Conservation (phyloP, 306 rosid species). For the Glycyrrhiza uralensis region DNA sequence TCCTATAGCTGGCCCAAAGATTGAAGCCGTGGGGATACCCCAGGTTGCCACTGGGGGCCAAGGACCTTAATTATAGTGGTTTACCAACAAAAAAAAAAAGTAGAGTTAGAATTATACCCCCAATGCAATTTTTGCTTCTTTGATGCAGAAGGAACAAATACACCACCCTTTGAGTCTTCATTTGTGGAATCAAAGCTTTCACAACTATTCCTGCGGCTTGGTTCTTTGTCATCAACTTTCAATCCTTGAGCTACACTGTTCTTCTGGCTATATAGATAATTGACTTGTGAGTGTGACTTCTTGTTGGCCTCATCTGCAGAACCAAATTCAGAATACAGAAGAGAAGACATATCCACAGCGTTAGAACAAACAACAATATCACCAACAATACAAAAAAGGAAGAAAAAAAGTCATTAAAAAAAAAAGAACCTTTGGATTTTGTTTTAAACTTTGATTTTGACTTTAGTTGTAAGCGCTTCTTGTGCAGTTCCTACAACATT, state of each 20-base stretch:
- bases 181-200: conserved; percentile 22
- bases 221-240: conserved; percentile 25
- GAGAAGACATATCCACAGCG: not conserved
- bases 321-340: not conserved
- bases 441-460: conserved; percentile 53
- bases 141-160: conserved; percentile 14
- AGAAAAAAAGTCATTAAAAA: not conserved
- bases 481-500: conserved; percentile 61
- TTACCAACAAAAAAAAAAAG: no score
- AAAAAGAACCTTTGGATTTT: conserved; percentile 47
- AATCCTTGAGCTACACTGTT: conserved; percentile 29
- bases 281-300: conserved; percentile 28
- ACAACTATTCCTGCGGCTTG: not conserved
- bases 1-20: no score
- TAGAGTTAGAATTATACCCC: conserved; percentile 52
- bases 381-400: not conserved
- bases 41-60: no score
- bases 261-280: not conserved
- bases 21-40: no score
- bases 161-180: conserved; percentile 27
- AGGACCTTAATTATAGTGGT: no score
- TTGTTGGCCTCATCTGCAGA: conserved; percentile 30
- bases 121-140: conserved; percentile 69
- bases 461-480: conserved; percentile 65
- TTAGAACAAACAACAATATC: not conserved